These are phyloP conservation scores for Fusarium anthophilum DNA, from an alignment of 2,329 filamentous ascomycete species.

Conservation along the genomic window DNA sequence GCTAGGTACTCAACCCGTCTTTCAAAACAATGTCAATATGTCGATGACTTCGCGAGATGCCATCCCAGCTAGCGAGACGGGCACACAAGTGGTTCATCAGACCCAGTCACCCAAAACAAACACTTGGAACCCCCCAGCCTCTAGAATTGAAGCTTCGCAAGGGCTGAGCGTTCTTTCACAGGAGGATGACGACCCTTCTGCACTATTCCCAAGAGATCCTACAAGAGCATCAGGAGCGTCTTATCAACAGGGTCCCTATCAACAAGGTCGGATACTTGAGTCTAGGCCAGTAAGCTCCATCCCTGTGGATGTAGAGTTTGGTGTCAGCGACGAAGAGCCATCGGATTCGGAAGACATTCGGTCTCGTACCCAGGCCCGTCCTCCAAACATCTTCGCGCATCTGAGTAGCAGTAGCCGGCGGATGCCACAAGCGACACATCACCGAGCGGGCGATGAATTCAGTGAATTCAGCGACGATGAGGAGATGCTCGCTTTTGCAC, in stretches of 20 bases:
- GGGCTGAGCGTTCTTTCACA: constrained; percentile 39
- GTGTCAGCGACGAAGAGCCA: constrained; percentile 42
- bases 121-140: constrained; percentile 36
- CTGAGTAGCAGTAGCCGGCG: constrained; percentile 19
- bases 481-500: constrained; percentile 62
- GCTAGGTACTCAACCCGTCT: constrained; percentile 55
- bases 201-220: constrained; percentile 41
- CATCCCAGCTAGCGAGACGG: constrained; percentile 44
- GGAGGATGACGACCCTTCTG: constrained; percentile 33
- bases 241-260: constrained; percentile 1
- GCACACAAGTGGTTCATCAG: constrained; percentile 61
- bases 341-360: constrained; percentile 46
- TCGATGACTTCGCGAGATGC: constrained; percentile 48
- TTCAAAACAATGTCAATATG: constrained; percentile 45
- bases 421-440: constrained; percentile 22
- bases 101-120: constrained; percentile 56
- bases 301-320: constrained; percentile 32
- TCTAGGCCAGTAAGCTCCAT: background rate
- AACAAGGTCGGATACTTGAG: constrained; percentile 6
- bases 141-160: constrained; percentile 25
- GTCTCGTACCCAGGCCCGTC: constrained; percentile 19
- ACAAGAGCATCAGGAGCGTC: background rate
- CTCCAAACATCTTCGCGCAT: constrained; percentile 5
- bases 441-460: constrained; percentile 48
- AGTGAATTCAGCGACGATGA: constrained; percentile 62